Evolutionary conservation across 1,284 basidiomycete species (phyloP).

Genomic region (Phaffia rhodozyma): DNA sequence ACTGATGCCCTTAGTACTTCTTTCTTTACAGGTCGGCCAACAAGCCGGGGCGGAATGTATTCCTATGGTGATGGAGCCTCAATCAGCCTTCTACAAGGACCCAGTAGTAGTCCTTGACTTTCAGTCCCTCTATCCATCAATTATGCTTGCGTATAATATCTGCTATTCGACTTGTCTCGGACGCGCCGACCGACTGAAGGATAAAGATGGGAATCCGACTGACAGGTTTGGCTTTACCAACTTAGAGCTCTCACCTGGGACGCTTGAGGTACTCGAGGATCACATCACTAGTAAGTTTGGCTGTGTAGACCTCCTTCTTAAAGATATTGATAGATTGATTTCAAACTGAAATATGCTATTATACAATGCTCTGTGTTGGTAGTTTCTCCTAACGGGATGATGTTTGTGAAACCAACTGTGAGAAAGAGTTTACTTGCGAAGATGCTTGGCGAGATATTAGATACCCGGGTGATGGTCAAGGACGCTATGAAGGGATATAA

Average conservation of each 20-base stretch:
- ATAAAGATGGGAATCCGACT: constrained; percentile 35
- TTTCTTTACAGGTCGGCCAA: constrained; percentile 58
- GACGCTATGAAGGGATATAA: constrained; percentile 76
- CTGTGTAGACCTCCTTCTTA: neutral
- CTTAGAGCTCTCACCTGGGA: constrained; percentile 55
- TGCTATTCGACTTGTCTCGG: constrained; percentile 97
- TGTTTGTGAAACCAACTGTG: constrained; percentile 78
- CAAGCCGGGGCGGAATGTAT: constrained; percentile 89
- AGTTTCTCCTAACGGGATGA: constrained; percentile 90
- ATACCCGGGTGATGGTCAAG: constrained; percentile 97
- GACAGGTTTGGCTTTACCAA: constrained; percentile 74
- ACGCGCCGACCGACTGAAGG: constrained; percentile 42
- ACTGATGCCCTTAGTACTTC: constrained; percentile 5
- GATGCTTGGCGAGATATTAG: constrained; percentile 85
- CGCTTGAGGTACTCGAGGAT: constrained; percentile 55
- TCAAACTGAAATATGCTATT: constrained; percentile 13
- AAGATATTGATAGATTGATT: neutral
- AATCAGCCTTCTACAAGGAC: constrained; percentile 82
- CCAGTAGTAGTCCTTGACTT: constrained; percentile 90
- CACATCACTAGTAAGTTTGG: constrained; percentile 53
- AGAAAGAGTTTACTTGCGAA: constrained; percentile 74
- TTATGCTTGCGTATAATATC: constrained; percentile 98
- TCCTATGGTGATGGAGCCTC: constrained; percentile 88
- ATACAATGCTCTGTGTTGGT: constrained; percentile 14
- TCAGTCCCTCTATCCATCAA: constrained; percentile 86